phyloP scores from a whole-genome alignment of 78 protist species.

The Chrysochromulina parva region DNA sequence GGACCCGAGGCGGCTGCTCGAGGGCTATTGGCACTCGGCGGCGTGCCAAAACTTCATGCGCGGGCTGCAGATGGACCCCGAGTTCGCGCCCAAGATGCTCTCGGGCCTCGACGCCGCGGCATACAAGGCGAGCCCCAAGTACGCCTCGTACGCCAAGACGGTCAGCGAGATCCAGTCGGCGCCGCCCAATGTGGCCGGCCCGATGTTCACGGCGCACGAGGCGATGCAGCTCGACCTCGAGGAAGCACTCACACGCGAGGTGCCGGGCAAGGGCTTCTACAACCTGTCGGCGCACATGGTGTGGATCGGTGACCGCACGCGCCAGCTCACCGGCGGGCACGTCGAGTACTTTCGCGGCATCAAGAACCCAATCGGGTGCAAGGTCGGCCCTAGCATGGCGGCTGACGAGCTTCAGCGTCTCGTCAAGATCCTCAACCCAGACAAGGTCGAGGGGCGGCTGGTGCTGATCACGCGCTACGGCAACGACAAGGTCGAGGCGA shows the following conservation, averaged over 20 bases:
- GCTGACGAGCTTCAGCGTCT: constrained; percentile 54
- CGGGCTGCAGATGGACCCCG: constrained; percentile 3
- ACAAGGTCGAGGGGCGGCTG: constrained; percentile 50
- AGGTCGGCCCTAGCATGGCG: constrained; percentile 66
- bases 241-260: constrained; percentile 50
- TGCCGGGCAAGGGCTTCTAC: constrained; percentile 29
- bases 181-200: neutral
- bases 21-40: constrained; percentile 60
- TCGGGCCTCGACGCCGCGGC: neutral
- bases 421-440: constrained; percentile 42
- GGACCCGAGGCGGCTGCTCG: constrained; percentile 61
- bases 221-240: constrained; percentile 66
- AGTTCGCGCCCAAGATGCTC: neutral
- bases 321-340: constrained; percentile 65
- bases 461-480: constrained; percentile 66
- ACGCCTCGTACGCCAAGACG: neutral
- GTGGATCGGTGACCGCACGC: constrained; percentile 80
- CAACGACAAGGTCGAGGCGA: neutral
- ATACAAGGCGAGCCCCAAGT: neutral
- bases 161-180: neutral
- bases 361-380: constrained; percentile 61
- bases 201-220: constrained; percentile 63
- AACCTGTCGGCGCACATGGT: constrained; percentile 68
- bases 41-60: constrained; percentile 69
- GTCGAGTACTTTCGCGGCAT: constrained; percentile 77